phyloP scores from a whole-genome alignment of 2,329 filamentous ascomycete genomes.

The Didymellaceae sp. region DNA sequence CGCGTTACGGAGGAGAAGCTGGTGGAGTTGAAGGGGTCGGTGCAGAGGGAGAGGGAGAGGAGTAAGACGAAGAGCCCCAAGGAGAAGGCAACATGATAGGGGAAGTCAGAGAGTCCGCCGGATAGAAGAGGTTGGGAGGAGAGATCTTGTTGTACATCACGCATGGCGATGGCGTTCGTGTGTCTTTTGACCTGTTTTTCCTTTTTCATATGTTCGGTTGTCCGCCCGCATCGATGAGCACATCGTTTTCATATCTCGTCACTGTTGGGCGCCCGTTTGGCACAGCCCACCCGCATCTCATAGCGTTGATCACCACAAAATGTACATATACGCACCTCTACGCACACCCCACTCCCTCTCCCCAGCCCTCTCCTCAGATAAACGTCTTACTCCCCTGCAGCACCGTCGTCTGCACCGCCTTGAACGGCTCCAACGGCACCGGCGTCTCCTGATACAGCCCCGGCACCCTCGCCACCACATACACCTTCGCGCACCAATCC shows the following conservation, averaged over 20 bases:
- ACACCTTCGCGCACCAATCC: conserved; percentile 41
- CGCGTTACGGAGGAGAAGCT: conserved; percentile 86
- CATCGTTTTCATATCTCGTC: background rate
- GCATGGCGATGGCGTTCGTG: conserved; percentile 18
- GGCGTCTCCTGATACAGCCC: conserved; percentile 39
- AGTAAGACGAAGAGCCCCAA: conserved; percentile 29
- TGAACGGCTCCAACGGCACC: conserved; percentile 35
- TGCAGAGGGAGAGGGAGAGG: conserved; percentile 48
- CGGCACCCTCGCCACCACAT: conserved; percentile 37
- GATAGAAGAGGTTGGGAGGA: too few species aligned
- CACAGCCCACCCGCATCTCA: background rate
- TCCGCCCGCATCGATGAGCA: background rate
- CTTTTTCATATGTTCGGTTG: background rate
- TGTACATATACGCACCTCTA: conserved; percentile 2
- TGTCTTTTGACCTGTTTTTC: background rate
- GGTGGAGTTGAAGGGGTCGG: conserved; percentile 74
- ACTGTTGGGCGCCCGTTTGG: too few species aligned
- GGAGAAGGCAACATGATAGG: conserved; percentile 18
- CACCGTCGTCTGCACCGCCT: conserved; percentile 35
- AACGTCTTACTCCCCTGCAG: conserved; percentile 28
- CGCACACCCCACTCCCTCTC: too few species aligned
- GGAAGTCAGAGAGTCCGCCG: too few species aligned
- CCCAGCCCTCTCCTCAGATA: conserved; percentile 13
- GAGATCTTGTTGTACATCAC: conserved; percentile 5
- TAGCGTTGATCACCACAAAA: conserved; percentile 4